Base-by-base conservation (phyloP, 192 early-diverging fungal species). In the Umbelopsis sp. region DNA sequence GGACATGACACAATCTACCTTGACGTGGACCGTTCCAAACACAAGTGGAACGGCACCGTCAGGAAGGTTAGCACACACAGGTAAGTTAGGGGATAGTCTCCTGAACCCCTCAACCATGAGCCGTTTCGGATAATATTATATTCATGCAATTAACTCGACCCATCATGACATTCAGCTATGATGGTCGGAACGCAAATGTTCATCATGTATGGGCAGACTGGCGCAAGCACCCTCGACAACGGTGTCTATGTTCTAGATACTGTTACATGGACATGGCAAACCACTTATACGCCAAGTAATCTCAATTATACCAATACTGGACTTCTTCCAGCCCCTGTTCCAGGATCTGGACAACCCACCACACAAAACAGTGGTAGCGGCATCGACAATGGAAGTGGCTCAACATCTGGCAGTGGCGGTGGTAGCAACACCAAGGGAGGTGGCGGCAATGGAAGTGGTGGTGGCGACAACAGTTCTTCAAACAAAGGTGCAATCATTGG, bases 141-240 rank as follows among this genome's bases (percentile, higher is more conserved):
- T 21, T 3, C 47, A 49, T 16, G 14, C 0, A 21, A 7, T 17
- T 16, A n/a, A 6, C 47, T n/a, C 8, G 3, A n/a, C 4, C 16
- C n/a, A 17, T 49, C 6, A 49, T 5, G 4, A 17, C 47, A 5
- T 1, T 16, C 20, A 49, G 53, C 53, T 44, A 38, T 71, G 2
- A 71, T 71, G 54, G 70, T 16, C 4, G 70, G 70, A 24, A 71
- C 51, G 12, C 50, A 44, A 52, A 59, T 44, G 41, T 41, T 71
- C 25, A 43, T 71, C 17, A 41, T 71, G n/a, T 71, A 56, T 45
- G 70, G 70, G 2, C 70, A 71, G 56, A 71, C 70, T 7, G 51
- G 53, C 49, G 24, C 50, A 22, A 71, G 29, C n/a, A 43, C 38
- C 10, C 36, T 71, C 20, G 70, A 71, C 43, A 71, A 56, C 41